A percentile compares a stretch with the other conserved stretches of the same genome.
Evolutionary conservation across 2,329 filamentous ascomycete genomes (phyloP).

Genomic region (Fusarium solani-melongenae): DNA sequence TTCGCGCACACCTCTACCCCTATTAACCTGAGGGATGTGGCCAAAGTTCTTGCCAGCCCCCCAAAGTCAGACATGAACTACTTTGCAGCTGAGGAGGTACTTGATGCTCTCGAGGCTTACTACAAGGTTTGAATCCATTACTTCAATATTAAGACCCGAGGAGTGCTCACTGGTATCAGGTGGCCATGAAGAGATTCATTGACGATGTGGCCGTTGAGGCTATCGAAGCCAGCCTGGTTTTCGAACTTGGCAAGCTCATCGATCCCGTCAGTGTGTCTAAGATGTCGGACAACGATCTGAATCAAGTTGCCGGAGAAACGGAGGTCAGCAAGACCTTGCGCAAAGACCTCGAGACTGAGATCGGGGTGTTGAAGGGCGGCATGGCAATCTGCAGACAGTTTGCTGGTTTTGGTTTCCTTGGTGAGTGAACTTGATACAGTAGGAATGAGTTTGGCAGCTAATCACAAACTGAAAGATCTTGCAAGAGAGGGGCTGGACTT

Average conservation of each 20-base stretch:
- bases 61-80: conserved; percentile 43
- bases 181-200: conserved; percentile 21
- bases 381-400: conserved; percentile 1
- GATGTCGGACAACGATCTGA: conserved; percentile 32
- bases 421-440: neutral
- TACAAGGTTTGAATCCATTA: conserved; percentile 48
- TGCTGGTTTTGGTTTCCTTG: neutral
- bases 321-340: conserved; percentile 1
- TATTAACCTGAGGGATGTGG: neutral
- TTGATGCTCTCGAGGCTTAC: conserved; percentile 54
- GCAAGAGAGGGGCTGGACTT: neutral
- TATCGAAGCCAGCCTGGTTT: conserved; percentile 37
- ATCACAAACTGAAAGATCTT: neutral
- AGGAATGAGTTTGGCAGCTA: neutral
- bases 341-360: neutral
- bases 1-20: neutral
- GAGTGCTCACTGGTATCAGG: neutral
- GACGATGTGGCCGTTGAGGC: conserved; percentile 39
- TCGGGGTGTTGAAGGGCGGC: neutral
- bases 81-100: conserved; percentile 45
- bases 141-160: no score
- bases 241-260: conserved; percentile 31
- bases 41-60: neutral
- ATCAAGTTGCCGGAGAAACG: conserved; percentile 35
- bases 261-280: conserved; percentile 24